These are phyloP conservation scores for Lithohypha guttulata DNA, from an alignment of 2,329 filamentous ascomycete species.

Conservation along the genomic window DNA sequence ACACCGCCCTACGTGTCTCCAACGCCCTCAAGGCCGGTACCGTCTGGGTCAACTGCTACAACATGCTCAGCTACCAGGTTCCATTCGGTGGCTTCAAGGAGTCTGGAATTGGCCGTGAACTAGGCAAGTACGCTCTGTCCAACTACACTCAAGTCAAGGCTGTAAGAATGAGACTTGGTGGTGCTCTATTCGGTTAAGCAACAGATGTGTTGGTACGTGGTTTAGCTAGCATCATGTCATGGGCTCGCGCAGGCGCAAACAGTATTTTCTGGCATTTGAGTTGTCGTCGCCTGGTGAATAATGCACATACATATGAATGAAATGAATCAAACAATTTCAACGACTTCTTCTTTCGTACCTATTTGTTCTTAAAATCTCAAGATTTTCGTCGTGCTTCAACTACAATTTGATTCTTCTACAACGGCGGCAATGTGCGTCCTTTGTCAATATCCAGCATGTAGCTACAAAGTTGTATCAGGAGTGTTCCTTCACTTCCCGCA, in stretches of 20 bases:
- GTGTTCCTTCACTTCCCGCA: no score
- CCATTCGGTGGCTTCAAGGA: constrained; percentile 37
- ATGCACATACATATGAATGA: no score
- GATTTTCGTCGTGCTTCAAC: no score
- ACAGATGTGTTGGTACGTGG: constrained; percentile 1
- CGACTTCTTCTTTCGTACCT: no score
- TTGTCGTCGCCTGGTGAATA: constrained; percentile 2
- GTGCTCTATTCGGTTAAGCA: constrained; percentile 35
- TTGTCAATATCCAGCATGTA: no score
- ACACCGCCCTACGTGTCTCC: constrained; percentile 66
- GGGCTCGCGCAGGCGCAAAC: constrained; percentile 3
- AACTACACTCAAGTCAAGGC: constrained; percentile 42
- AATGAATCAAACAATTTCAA: no score
- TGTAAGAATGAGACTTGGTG: constrained; percentile 35
- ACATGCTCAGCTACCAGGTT: constrained; percentile 55
- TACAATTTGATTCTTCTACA: no score
- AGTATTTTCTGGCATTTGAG: constrained; percentile 4
- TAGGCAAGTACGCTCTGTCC: constrained; percentile 38
- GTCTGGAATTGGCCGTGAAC: constrained; percentile 35
- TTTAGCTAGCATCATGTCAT: not conserved
- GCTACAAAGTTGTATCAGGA: no score
- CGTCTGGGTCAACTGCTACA: constrained; percentile 60
- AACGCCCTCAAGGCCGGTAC: constrained; percentile 60
- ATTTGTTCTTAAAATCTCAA: no score
- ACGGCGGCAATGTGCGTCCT: no score